Evolutionary conservation across 495 filamentous ascomycete genomes (phyloP), one percentile per base, ranked within the genome.

Genomic region (Aspergillus leporis): DNA sequence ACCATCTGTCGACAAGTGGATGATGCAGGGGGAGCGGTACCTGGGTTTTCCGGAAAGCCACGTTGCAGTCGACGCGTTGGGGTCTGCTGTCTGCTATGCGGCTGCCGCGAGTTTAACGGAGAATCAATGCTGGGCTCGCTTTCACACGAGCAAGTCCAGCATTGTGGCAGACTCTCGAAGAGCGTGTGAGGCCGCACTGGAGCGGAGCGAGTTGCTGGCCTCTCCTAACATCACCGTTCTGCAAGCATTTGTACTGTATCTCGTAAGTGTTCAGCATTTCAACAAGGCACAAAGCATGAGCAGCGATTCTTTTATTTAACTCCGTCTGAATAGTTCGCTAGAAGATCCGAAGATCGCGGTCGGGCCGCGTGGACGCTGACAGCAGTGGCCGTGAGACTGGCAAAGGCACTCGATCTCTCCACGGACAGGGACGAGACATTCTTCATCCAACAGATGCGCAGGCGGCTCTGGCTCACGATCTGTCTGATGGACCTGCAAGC

Each of bases 241-340:
- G 16, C 55, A 58, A 30, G 55, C 55, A 4, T 58, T 58, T 47
- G 55, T 58, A 30, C 21, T 58, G 23, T 58, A 51, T 40, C 46
- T 58, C 10, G 55, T 58, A 58, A 25, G 55, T 51, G 5, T 14
- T 4, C 3, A 12, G 46, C n/a, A 3, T 16, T 6, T 28, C 25
- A 28, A 6, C 25, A 28, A 6, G 25, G 25, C 25, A 28, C 6
- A 28, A 28, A 28, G 3, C 25, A 28, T n/a, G 25, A 36, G 13
- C 2, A 36, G 31, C 5, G 31, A 36, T 58, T 36, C 18, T 51
- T 41, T 40, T 58, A 13, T 16, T 51, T 22, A 21, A n/a, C 5
- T 47, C 18, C 5, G 16, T 1, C 16, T 40, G 36, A 23, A 25
- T 51, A 51, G 45, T 28, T 58, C 1, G 55, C 12, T 18, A 51